A percentile compares a stretch with the other conserved stretches of the same genome.
These are phyloP conservation scores for Sutorius australiensis DNA, from an alignment of 768 basidiomycete genomes.

Conservation along the genomic window DNA sequence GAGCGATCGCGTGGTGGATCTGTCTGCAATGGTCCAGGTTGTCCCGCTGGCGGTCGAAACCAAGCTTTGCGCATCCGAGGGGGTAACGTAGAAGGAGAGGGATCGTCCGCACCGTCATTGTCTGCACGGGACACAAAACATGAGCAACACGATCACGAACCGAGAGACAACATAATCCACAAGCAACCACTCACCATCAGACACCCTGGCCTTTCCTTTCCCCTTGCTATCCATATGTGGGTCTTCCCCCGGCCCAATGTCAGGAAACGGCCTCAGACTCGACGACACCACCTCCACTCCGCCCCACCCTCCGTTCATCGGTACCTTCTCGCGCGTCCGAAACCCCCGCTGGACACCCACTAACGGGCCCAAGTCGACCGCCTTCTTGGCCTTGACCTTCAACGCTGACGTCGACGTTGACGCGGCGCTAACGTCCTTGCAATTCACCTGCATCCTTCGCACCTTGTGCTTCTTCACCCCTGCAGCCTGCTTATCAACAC, in stretches of 20 bases:
- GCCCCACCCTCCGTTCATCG: constrained; percentile 57
- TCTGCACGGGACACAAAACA: constrained; percentile 1
- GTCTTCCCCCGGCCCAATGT: constrained; percentile 10
- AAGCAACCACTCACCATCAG: constrained; percentile 21
- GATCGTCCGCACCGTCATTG: constrained; percentile 13
- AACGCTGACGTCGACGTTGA: background rate
- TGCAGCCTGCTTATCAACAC: constrained; percentile 3
- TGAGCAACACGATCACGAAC: background rate
- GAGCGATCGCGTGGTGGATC: background rate
- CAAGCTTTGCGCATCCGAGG: constrained; percentile 60
- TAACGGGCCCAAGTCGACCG: constrained; percentile 58
- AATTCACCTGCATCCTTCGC: constrained; percentile 9
- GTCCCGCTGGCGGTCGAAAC: constrained; percentile 21
- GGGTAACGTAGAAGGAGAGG: constrained; percentile 37
- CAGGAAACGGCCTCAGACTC: constrained; percentile 18
- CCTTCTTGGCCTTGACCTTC: background rate
- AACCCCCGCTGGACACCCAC: constrained; percentile 60
- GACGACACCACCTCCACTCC: constrained; percentile 55
- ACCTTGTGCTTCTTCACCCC: constrained; percentile 20
- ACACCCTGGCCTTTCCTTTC: constrained; percentile 16
- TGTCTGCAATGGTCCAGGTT: constrained; percentile 6
- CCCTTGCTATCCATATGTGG: constrained; percentile 7
- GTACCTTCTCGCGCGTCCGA: constrained; percentile 53
- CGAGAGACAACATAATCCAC: background rate
- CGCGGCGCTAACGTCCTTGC: background rate